Conservation (phyloP, 495 filamentous ascomycete genomes). For the Aspergillus avenaceus region DNA sequence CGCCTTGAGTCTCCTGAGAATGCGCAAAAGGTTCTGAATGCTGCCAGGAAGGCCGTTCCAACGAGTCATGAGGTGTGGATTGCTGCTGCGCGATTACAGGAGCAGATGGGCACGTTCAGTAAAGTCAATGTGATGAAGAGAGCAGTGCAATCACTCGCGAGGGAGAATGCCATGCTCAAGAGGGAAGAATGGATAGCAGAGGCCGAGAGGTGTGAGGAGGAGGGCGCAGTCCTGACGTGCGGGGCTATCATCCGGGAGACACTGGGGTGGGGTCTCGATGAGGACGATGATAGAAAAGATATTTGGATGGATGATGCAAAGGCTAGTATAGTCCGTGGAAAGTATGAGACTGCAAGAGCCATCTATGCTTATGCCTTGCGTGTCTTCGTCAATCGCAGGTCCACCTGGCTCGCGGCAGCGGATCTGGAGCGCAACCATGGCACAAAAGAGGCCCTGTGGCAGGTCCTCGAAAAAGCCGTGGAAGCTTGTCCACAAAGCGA, state of each 20-base stretch:
- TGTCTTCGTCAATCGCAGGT: conserved; percentile 78
- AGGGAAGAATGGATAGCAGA: conserved; percentile 96
- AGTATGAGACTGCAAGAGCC: conserved; percentile 84
- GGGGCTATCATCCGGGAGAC: conserved; percentile 87
- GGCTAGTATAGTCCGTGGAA: conserved; percentile 67
- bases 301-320: conserved; percentile 93
- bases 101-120: conserved; percentile 72
- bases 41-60: conserved; percentile 87
- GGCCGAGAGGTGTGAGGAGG: conserved; percentile 91
- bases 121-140: conserved; percentile 91
- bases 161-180: conserved; percentile 92
- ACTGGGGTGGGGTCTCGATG: conserved; percentile 87
- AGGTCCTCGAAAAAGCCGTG: conserved; percentile 85
- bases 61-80: conserved; percentile 96
- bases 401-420: conserved; percentile 81
- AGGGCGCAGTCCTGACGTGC: conserved; percentile 83
- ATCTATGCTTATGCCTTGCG: conserved; percentile 89
- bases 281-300: conserved; percentile 94
- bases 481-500: conserved; percentile 88
- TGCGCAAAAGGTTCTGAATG: conserved; percentile 91
- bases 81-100: conserved; percentile 84
- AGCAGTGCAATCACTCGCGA: conserved; percentile 83
- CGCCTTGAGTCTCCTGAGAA: conserved; percentile 84
- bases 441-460: conserved; percentile 74
- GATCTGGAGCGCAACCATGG: conserved; percentile 91